Base-by-base conservation (phyloP, 202 grass and related monocot species). In the Elaeis oleifera region DNA sequence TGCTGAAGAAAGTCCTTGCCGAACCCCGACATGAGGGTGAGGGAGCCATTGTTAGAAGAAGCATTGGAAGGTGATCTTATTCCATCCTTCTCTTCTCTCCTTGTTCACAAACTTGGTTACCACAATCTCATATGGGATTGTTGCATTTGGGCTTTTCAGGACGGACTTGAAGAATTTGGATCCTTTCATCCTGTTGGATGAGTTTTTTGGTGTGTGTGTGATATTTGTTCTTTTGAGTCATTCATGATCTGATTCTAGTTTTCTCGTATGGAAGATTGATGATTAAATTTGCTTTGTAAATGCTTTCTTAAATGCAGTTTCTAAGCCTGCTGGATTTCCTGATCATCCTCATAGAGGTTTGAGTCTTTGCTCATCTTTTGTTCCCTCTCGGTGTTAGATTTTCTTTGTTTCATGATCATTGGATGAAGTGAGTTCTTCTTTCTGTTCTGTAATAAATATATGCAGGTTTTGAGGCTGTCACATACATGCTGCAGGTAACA, bases 261-360 rank as follows among this genome's bases (percentile, higher is more conserved):
- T 19, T 20, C 16, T 49, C 5, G 8, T 32, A n/a, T 18, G n/a
- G 11, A 17, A 23, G 5, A 23, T 31, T 29, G 6, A 28, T 61
- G 20, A 3, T 1, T 2, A 16, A 22, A n/a, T 54, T 20, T 39
- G 36, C 36, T 44, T 44, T 14, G 11, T 13, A 44, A 11, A 44
- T 29, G 4, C 31, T 25, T 31, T 28, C n/a, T 27, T 28, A 4
- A 4, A 19, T 7, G 11, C 68, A 73, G 70, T 63, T n/a, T 44
- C 18, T 20, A 18, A 54, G 8, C 67, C 67, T 49, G 67, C 67
- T 49, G 67, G 54, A 25, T 73, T 73, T 20, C 70, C 59, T n/a
- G 70, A 73, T 73, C 70, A 73, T 60, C 70, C 70, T 54, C 70
- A 73, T 29, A 62, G 70, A 63, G 70, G 70, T 72, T 44, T 44